Conservation (phyloP, 176 grass and related monocot genomes). For the Aegilops speltoides region DNA sequence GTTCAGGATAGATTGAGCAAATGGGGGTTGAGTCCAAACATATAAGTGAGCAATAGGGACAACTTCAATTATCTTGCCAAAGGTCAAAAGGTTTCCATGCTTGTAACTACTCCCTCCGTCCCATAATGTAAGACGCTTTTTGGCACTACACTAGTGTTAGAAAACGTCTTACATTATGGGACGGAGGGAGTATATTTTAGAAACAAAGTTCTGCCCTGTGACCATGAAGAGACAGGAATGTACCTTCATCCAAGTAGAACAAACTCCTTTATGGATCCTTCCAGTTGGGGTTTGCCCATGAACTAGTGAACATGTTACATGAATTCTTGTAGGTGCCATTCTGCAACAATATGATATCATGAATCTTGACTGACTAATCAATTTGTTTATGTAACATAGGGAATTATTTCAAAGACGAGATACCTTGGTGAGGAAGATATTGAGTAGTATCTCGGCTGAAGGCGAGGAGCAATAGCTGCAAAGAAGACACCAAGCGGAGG, state of each 20-base stretch:
- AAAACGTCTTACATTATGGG: too few species aligned
- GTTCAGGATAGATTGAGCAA: background rate
- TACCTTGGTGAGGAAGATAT: conserved; percentile 97
- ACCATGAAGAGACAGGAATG: background rate
- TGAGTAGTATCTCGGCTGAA: conserved; percentile 95
- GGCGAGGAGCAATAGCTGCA: conserved; percentile 69
- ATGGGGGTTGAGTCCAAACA: conserved; percentile 7
- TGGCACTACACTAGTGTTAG: too few species aligned
- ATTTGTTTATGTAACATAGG: background rate
- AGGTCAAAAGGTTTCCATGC: background rate
- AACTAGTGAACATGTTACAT: conserved; percentile 91
- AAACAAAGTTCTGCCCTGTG: conserved; percentile 22
- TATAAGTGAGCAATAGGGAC: background rate
- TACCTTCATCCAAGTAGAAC: conserved; percentile 99
- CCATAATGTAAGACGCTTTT: too few species aligned
- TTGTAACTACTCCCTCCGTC: too few species aligned
- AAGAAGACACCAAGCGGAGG: conserved; percentile 87
- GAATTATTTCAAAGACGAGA: conserved; percentile 4
- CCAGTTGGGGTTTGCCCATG: conserved; percentile 70
- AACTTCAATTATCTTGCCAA: conserved; percentile 1
- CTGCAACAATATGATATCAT: conserved; percentile 50
- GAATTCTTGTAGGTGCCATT: conserved; percentile 80
- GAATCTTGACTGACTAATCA: background rate
- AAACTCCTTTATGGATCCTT: conserved; percentile 95
- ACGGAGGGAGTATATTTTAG: too few species aligned